phyloP scores from a whole-genome alignment of 306 rosid genomes.

The Cucumis cinereus region DNA sequence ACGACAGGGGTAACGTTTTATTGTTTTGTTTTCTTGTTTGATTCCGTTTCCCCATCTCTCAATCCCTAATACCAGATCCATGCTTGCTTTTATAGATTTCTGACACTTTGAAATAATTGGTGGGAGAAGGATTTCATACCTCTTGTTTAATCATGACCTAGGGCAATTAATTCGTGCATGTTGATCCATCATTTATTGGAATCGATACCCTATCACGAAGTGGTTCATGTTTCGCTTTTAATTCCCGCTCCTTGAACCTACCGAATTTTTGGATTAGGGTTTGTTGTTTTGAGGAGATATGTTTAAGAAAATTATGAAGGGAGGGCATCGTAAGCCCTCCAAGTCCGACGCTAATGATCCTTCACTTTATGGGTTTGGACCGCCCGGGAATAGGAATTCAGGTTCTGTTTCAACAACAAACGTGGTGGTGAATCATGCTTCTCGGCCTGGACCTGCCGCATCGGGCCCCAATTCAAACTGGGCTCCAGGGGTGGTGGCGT shows the following conservation, averaged over 20 bases:
- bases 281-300: constrained; percentile 26
- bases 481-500: background rate
- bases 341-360: constrained; percentile 67
- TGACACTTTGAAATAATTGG: constrained; percentile 14
- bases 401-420: constrained; percentile 25
- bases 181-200: constrained; percentile 11
- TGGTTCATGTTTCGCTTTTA: constrained; percentile 14
- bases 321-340: constrained; percentile 73
- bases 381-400: constrained; percentile 29
- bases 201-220: constrained; percentile 9
- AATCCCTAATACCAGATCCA: constrained; percentile 32
- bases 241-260: constrained; percentile 14
- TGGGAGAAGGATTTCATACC: background rate
- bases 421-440: constrained; percentile 65
- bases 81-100: constrained; percentile 10
- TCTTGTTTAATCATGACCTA: constrained; percentile 16
- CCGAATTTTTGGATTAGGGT: constrained; percentile 44
- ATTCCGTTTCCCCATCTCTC: background rate
- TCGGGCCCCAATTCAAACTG: constrained; percentile 13
- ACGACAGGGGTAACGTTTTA: constrained; percentile 14
- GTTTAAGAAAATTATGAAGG: constrained; percentile 84
- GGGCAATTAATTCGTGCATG: constrained; percentile 21
- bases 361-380: constrained; percentile 22
- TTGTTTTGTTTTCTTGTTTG: background rate
- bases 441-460: constrained; percentile 34